Evolutionary conservation across 2,329 filamentous ascomycete species (phyloP).

Genomic region (Coniochaeta sp.): DNA sequence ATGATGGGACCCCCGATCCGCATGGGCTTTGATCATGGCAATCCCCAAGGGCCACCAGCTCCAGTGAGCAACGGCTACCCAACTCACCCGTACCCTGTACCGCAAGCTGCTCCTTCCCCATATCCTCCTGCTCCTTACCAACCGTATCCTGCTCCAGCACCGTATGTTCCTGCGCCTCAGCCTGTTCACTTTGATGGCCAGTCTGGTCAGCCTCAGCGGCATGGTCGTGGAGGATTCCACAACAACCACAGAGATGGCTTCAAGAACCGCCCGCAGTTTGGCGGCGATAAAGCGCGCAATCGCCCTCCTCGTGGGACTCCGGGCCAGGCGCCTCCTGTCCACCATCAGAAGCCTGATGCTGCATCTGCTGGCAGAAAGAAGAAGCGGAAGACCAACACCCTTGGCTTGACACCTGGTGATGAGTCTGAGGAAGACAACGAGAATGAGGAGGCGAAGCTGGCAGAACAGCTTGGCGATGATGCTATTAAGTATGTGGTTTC

Average conservation of each 20-base stretch:
- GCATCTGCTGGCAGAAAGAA: constrained; percentile 54
- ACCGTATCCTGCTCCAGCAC: constrained; percentile 28
- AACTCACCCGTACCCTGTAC: constrained; percentile 22
- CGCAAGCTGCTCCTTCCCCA: constrained; percentile 19
- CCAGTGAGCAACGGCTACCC: constrained; percentile 37
- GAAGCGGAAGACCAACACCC: constrained; percentile 63
- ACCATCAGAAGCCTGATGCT: constrained; percentile 45
- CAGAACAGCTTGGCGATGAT: constrained; percentile 47
- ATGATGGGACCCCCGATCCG: constrained; percentile 48
- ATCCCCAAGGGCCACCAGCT: constrained; percentile 32
- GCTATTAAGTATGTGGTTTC: constrained; percentile 41
- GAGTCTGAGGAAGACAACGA: constrained; percentile 61
- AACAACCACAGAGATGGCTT: constrained; percentile 16
- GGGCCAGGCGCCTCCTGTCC: constrained; percentile 16
- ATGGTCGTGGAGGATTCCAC: constrained; percentile 31
- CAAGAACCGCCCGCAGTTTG: constrained; percentile 26
- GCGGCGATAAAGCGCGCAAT: constrained; percentile 30
- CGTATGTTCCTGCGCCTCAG: constrained; percentile 16
- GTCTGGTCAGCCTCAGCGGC: constrained; percentile 26
- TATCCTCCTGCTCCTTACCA: constrained; percentile 25
- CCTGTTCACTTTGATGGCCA: constrained; percentile 20
- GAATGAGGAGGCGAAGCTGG: constrained; percentile 60
- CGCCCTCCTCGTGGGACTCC: constrained; percentile 21
- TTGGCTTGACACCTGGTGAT: constrained; percentile 63
- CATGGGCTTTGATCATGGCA: constrained; percentile 42